Evolutionary conservation across 1,284 basidiomycete species (phyloP).

Genomic region (Xerocomus amazonicus): DNA sequence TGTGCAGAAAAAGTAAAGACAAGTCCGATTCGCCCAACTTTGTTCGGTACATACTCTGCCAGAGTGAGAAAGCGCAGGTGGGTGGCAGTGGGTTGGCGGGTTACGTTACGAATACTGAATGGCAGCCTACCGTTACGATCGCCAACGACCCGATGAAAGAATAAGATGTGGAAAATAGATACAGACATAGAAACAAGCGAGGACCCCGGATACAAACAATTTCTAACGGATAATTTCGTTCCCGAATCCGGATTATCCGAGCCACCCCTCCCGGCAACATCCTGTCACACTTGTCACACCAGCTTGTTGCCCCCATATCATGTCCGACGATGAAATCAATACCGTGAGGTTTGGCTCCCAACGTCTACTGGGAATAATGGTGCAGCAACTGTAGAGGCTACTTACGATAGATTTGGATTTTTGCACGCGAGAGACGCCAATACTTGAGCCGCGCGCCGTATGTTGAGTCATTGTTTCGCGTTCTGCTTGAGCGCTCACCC

Average conservation of each 20-base stretch:
- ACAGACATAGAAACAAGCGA: background rate
- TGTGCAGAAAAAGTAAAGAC: background rate
- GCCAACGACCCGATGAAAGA: background rate
- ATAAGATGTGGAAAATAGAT: background rate
- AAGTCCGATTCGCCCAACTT: slow-evolving; percentile 19
- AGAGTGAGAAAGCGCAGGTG: slow-evolving; percentile 1
- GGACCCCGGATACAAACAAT: slow-evolving; percentile 9
- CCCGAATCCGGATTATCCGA: background rate
- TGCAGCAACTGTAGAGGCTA: slow-evolving; percentile 56
- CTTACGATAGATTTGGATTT: slow-evolving; percentile 74
- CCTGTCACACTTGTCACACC: slow-evolving; percentile 28
- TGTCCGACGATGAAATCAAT: slow-evolving; percentile 89
- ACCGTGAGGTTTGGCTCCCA: slow-evolving; percentile 58
- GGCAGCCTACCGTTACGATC: background rate
- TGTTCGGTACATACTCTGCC: slow-evolving; percentile 7
- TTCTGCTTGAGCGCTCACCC: background rate
- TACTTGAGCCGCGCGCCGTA: slow-evolving; percentile 76
- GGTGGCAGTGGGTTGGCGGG: background rate
- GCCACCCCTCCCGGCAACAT: background rate
- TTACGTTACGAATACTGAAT: slow-evolving; percentile 18
- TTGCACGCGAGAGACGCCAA: slow-evolving; percentile 59
- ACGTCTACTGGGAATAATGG: slow-evolving; percentile 47
- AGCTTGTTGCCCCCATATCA: slow-evolving; percentile 35
- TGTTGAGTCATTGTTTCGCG: slow-evolving; percentile 30
- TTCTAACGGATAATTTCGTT: background rate